Evolutionary conservation across 257 asterid species (phyloP).

Genomic region (Solanum sparsipilum): DNA sequence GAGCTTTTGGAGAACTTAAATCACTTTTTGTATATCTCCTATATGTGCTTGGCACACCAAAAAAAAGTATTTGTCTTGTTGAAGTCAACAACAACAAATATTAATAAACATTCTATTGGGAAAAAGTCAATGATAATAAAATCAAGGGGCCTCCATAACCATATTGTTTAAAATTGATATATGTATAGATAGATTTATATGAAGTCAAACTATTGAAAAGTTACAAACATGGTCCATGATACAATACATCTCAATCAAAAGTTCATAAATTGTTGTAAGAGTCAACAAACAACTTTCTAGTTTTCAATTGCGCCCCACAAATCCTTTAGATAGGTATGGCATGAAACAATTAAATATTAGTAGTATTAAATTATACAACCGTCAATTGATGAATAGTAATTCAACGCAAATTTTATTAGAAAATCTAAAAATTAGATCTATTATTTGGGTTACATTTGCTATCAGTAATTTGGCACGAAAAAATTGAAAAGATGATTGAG

Average conservation of each 20-base stretch:
- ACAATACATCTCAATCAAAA: neutral
- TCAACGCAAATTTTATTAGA: neutral
- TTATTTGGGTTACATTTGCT: neutral
- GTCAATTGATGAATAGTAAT: neutral
- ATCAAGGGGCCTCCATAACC: neutral
- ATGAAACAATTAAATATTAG: neutral
- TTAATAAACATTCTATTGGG: neutral
- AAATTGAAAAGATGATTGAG: too few species aligned
- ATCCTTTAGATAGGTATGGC: neutral
- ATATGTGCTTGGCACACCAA: too few species aligned
- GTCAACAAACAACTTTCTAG: neutral
- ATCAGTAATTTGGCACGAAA: neutral
- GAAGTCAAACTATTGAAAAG: neutral
- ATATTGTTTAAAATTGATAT: neutral
- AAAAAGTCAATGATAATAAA: neutral
- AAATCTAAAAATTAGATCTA: neutral
- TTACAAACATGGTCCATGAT: neutral
- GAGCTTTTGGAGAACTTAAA: neutral
- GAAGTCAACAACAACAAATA: neutral
- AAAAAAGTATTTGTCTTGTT: neutral
- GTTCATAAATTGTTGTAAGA: neutral
- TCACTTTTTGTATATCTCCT: too few species aligned
- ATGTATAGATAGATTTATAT: neutral
- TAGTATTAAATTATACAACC: neutral
- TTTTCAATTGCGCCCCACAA: neutral